These are phyloP conservation scores for Albatrellus ellisii DNA, from an alignment of 768 basidiomycete species.

Conservation along the genomic window DNA sequence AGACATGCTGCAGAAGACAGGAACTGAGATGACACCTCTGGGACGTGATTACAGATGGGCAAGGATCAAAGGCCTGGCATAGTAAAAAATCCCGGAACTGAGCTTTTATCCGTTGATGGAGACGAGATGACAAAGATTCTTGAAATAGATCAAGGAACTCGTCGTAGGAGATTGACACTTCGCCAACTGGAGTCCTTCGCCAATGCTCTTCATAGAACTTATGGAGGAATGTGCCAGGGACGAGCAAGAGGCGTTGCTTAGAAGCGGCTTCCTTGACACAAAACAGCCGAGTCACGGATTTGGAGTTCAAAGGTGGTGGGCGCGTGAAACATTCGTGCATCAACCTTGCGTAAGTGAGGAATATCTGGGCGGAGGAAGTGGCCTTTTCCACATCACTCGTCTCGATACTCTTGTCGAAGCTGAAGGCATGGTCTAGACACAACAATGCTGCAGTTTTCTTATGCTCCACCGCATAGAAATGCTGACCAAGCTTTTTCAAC, in stretches of 20 bases:
- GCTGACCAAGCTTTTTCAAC: background rate
- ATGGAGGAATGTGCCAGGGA: background rate
- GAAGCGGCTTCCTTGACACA: background rate
- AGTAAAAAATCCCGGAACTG: slow-evolving; percentile 2
- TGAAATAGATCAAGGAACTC: slow-evolving; percentile 1
- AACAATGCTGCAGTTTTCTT: slow-evolving; percentile 8
- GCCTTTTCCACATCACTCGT: background rate
- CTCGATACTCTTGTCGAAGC: background rate
- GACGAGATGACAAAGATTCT: background rate
- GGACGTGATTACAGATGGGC: background rate
- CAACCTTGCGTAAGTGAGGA: slow-evolving; percentile 3
- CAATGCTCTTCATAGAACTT: background rate
- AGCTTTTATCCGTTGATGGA: slow-evolving; percentile 1
- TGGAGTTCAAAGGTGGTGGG: background rate
- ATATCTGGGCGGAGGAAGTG: background rate
- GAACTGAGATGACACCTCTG: slow-evolving; percentile 4
- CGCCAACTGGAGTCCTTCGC: background rate
- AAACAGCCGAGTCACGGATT: background rate
- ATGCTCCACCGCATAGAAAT: background rate
- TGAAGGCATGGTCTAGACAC: slow-evolving; percentile 8
- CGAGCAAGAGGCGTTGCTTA: background rate
- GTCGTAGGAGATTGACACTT: slow-evolving; percentile 1
- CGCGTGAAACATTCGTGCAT: background rate
- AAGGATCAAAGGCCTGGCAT: slow-evolving; percentile 9
- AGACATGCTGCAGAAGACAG: slow-evolving; percentile 5